Conservation (phyloP, 1,139 yeast genomes). For the Saccharomycopsis crataegensis region DNA sequence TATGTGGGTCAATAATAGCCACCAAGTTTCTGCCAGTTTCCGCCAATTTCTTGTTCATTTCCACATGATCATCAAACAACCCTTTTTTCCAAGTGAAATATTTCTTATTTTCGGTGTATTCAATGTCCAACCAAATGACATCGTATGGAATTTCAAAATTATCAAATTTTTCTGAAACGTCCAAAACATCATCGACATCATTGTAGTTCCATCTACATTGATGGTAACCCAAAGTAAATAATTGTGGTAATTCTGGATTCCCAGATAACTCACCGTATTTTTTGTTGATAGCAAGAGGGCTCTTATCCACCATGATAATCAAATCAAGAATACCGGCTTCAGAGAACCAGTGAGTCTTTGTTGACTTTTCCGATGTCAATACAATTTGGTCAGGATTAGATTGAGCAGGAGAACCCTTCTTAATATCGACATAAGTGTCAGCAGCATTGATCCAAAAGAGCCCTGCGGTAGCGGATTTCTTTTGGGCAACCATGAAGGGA, state of each 20-base stretch:
- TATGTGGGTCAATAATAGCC: conserved; percentile 85
- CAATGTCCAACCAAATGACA: conserved; percentile 92
- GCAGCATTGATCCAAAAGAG: conserved; percentile 91
- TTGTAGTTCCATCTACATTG: conserved; percentile 98
- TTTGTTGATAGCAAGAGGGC: conserved; percentile 52
- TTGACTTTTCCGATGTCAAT: conserved; percentile 21
- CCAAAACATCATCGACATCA: conserved; percentile 74
- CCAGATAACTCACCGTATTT: conserved; percentile 76
- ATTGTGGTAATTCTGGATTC: conserved; percentile 62
- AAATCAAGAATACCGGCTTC: conserved; percentile 83
- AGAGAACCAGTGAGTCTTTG: conserved; percentile 83
- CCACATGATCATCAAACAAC: conserved; percentile 65
- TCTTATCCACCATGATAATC: conserved; percentile 55
- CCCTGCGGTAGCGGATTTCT: conserved; percentile 55
- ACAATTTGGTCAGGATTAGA: conserved; percentile 8
- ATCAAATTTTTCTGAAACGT: conserved; percentile 65
- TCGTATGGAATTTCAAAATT: conserved; percentile 75
- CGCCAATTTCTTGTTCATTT: conserved; percentile 58
- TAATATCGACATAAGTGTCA: conserved; percentile 81
- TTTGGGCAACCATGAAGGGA: conserved; percentile 75
- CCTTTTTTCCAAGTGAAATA: conserved; percentile 87
- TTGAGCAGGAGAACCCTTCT: conserved; percentile 25
- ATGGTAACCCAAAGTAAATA: conserved; percentile 82
- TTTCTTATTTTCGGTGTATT: conserved; percentile 77
- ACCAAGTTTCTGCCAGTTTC: conserved; percentile 75